Evolutionary conservation across 805 yeast species (phyloP), one percentile per base, ranked within the genome.

Genomic region (Trichomonascus vanleenenianus): DNA sequence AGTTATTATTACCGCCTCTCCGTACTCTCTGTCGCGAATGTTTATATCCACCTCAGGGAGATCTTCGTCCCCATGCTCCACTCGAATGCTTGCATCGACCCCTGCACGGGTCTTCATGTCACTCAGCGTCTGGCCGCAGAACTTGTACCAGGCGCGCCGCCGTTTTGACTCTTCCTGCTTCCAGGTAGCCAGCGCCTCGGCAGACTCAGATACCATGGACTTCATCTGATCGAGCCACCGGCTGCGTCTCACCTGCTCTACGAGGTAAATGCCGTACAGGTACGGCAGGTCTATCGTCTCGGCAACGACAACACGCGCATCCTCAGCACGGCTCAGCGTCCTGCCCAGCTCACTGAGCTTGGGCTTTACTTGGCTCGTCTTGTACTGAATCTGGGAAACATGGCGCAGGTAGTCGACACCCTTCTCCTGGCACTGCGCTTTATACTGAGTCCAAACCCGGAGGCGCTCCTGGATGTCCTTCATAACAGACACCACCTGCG

Each of bases 141-240:
- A 81, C 43, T 71, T 67, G 3, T 72, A 50, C 96, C 95, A 87
- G 32, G 72, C 70, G 7, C 68, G 65, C 53, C 88, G 72, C 45
- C 70, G 70, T 44, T 65, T 63, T 42, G 64, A 62, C 61, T 83
- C 95, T 50, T 72, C 75, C 39, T 74, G 80, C 19, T 74, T 73
- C 43, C 79, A 60, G 44, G 71, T 61, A 20, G 82, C 78, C 48
- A 81, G 66, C 44, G 75, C 79, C 53, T 81, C 88, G 22, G 78
- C 62, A 19, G 57, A 50, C 7, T 47, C 53, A 30, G 57, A 50
- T 2, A 57, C 55, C 16, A 50, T 44, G 4, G 46, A 11, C 38
- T 49, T 45, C 25, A 56, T 43, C 3, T 54, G 41, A 10, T 45
- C 47, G 15, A 45, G 39, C 68, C 68, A 64, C 14, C 51, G 55